Conservation (phyloP, 2,329 filamentous ascomycete genomes). For the Diaporthe caulivora region DNA sequence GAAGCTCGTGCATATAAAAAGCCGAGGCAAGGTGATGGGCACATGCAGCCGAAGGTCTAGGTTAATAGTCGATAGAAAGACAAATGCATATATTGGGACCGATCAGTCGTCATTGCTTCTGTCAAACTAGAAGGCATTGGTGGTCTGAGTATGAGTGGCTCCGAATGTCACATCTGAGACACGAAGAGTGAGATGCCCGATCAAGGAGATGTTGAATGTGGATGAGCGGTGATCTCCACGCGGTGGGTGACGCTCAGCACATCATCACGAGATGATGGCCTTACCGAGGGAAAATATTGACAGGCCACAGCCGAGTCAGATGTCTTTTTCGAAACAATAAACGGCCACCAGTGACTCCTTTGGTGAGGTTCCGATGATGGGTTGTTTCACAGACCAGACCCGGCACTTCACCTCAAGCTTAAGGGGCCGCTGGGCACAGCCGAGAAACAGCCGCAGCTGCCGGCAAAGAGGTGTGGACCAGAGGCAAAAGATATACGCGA, state of each 20-base stretch:
- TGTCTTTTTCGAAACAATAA: slow-evolving; percentile 20
- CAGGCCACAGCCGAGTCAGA: slow-evolving; percentile 20
- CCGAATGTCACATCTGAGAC: slow-evolving; percentile 8
- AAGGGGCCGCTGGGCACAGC: neutral
- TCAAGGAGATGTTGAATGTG: neutral
- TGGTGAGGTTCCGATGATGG: neutral
- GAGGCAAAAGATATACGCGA: neutral
- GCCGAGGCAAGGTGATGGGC: neutral
- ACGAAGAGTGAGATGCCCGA: slow-evolving; percentile 1
- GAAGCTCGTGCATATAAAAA: neutral
- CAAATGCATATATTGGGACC: neutral
- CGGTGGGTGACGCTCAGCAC: neutral
- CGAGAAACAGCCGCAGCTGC: neutral
- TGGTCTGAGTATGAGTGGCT: neutral
- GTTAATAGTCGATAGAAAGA: neutral
- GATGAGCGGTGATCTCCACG: neutral
- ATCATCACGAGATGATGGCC: slow-evolving; percentile 8
- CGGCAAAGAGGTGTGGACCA: neutral
- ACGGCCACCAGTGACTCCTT: slow-evolving; percentile 9
- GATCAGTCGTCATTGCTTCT: neutral
- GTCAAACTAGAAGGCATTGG: too few species aligned
- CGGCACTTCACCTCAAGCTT: slow-evolving; percentile 18
- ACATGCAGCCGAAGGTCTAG: neutral
- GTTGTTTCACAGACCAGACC: slow-evolving; percentile 23
- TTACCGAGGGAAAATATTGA: slow-evolving; percentile 25